Conservation (phyloP, 805 yeast species). For the Sugiyamaella americana region DNA sequence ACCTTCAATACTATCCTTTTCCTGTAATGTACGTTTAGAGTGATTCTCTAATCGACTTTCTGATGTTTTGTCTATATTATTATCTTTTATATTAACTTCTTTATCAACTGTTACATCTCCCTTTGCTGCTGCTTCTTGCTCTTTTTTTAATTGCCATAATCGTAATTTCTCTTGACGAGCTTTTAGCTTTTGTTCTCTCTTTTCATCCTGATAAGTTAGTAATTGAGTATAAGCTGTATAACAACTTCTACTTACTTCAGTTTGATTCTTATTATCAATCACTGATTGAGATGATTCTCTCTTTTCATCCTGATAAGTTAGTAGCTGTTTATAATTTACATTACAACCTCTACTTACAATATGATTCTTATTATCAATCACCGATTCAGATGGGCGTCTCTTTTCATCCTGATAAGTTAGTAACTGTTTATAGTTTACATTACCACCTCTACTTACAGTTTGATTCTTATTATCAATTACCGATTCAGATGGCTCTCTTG, state of each 20-base stretch:
- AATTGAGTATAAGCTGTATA: too few species aligned
- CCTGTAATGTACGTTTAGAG: not conserved
- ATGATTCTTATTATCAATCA: too few species aligned
- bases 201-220: not conserved
- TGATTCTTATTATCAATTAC: too few species aligned
- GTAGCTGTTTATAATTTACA: too few species aligned
- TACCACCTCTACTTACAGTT: too few species aligned
- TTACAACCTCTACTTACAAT: too few species aligned
- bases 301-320: not conserved
- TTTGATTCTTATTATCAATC: too few species aligned
- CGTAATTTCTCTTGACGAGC: conserved; percentile 49
- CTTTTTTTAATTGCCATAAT: conserved; percentile 56
- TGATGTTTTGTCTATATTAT: conserved; percentile 2
- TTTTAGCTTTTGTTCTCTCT: conserved; percentile 33
- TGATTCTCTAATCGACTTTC: not conserved
- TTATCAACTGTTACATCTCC: conserved; percentile 2
- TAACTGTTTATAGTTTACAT: too few species aligned
- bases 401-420: not conserved
- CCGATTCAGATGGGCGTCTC: too few species aligned
- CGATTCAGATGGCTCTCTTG: too few species aligned
- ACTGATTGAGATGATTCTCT: too few species aligned
- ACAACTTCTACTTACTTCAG: too few species aligned
- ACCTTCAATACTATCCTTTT: not conserved
- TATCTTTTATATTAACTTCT: conserved; percentile 8
- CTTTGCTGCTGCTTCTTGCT: conserved; percentile 28